Conservation (phyloP, 2,329 filamentous ascomycete species). For the Arthroderma sp. region DNA sequence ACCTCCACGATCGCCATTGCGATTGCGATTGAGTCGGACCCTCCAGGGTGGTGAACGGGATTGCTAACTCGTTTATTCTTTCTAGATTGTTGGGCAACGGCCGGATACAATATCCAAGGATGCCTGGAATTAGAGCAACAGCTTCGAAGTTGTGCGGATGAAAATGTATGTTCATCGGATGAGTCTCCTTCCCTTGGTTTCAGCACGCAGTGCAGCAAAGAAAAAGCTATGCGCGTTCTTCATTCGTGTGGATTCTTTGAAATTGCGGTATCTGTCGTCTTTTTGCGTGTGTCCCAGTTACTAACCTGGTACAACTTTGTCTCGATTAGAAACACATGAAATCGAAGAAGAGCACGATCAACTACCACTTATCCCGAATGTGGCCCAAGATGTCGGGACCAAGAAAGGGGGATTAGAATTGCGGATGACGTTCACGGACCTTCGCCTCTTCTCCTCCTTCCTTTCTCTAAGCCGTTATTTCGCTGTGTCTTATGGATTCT, state of each 20-base stretch:
- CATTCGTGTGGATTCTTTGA: no score
- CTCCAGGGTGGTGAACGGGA: no score
- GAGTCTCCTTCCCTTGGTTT: background rate
- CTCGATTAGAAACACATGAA: slow-evolving; percentile 37
- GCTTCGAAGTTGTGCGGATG: slow-evolving; percentile 64
- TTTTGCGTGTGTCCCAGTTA: background rate
- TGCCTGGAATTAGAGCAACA: slow-evolving; percentile 49
- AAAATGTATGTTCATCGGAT: slow-evolving; percentile 41
- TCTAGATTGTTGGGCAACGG: slow-evolving; percentile 33
- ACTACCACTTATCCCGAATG: slow-evolving; percentile 74
- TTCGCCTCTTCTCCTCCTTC: no score
- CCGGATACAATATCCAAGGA: slow-evolving; percentile 38
- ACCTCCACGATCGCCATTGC: background rate
- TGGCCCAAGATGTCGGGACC: slow-evolving; percentile 60
- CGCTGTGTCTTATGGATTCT: no score
- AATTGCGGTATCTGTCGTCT: background rate
- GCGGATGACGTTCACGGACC: no score
- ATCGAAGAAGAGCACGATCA: slow-evolving; percentile 65
- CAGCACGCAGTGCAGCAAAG: no score
- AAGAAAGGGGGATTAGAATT: slow-evolving; percentile 45
- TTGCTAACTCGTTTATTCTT: background rate
- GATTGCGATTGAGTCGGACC: background rate
- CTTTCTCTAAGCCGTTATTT: no score
- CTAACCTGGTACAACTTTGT: background rate
- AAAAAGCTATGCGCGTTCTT: no score